Evolutionary conservation across 495 filamentous ascomycete species (phyloP), one percentile per base, ranked within the genome.

Genomic region (Hyaloscypha bicolor): DNA sequence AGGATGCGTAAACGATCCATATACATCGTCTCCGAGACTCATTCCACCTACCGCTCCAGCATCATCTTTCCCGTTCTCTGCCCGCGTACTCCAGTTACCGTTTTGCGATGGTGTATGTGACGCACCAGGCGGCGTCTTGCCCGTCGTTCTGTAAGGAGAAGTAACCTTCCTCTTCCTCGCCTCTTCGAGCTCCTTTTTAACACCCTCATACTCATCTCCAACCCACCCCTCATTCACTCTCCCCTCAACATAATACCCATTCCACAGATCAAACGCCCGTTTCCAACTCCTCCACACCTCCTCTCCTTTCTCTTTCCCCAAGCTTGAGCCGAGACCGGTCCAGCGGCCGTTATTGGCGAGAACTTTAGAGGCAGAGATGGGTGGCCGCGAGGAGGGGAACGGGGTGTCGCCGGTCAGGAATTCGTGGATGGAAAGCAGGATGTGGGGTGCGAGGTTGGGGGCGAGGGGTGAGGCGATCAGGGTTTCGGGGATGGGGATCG

Each of bases 261-360:
- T 71, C 65, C 69, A 71, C 11, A 73, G 9, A 67, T 73, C 71
- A 58, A 55, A 73, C 31, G 71, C 71, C 3, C 71, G 58, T 51
- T 73, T 73, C 71, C 71, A 73, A 21, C 42, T 53, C 39, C 30
- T 22, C 68, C 68, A 73, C 1, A 73, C 48, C 37, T 73, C 68
- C 19, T 53, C 48, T 9, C 71, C 71, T n/a, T 69, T 42, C 30
- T 3, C 30, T 29, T n/a, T 5, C 21, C 53, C 21, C 9, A 56
- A 14, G 6, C 9, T 14, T 1, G 35, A 37, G 35, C 35, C 51
- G 22, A n/a, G 51, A 14, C 22, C 19, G 19, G 9, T 1, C 22
- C 19, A 53, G 19, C 51, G 19, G n/a, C 22, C 25, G 14, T 25
- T 25, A 25, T 25, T 25, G 25, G 25, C 25, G 25, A 25, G 25